A percentile compares a stretch with the other conserved stretches of the same genome.
phyloP scores from a whole-genome alignment of 1,284 basidiomycete species.

The Mycosarcoma maydis region DNA sequence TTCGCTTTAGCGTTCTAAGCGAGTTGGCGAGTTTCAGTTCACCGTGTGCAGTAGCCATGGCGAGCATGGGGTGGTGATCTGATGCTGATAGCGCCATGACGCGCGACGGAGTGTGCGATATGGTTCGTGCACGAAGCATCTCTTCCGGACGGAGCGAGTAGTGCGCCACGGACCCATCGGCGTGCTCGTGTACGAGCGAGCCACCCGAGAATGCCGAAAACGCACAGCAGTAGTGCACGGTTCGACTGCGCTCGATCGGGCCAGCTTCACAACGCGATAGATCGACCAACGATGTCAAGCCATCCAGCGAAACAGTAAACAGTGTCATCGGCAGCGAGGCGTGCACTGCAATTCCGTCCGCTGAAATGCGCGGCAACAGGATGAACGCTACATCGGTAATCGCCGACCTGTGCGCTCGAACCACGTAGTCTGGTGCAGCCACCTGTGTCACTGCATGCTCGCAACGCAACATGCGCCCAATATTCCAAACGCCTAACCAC shows the following conservation, averaged over 20 bases:
- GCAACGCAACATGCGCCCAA: slow-evolving; percentile 22
- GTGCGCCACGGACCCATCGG: slow-evolving; percentile 26
- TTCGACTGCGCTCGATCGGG: slow-evolving; percentile 16
- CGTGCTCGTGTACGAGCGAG: slow-evolving; percentile 27
- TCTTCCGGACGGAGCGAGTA: slow-evolving; percentile 25
- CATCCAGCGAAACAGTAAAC: slow-evolving; percentile 25
- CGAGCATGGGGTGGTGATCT: slow-evolving; percentile 23
- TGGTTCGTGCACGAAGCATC: slow-evolving; percentile 17
- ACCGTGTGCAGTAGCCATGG: slow-evolving; percentile 25
- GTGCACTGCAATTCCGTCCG: slow-evolving; percentile 2
- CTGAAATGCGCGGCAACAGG: slow-evolving; percentile 14
- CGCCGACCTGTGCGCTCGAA: slow-evolving; percentile 23
- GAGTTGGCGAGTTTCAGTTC: slow-evolving; percentile 33
- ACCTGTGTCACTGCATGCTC: no score
- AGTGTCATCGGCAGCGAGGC: slow-evolving; percentile 3
- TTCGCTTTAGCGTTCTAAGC: slow-evolving; percentile 6
- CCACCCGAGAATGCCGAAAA: slow-evolving; percentile 15
- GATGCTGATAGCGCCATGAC: slow-evolving; percentile 5
- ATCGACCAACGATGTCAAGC: slow-evolving; percentile 8
- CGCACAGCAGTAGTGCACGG: slow-evolving; percentile 15
- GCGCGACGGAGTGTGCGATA: slow-evolving; percentile 11
- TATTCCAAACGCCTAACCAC: slow-evolving; percentile 38
- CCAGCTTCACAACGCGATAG: neutral
- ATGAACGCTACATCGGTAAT: slow-evolving; percentile 30
- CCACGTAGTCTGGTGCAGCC: slow-evolving; percentile 20